Evolutionary conservation across 148 eudicot species (phyloP).

Genomic region (Suaeda aralocaspica): DNA sequence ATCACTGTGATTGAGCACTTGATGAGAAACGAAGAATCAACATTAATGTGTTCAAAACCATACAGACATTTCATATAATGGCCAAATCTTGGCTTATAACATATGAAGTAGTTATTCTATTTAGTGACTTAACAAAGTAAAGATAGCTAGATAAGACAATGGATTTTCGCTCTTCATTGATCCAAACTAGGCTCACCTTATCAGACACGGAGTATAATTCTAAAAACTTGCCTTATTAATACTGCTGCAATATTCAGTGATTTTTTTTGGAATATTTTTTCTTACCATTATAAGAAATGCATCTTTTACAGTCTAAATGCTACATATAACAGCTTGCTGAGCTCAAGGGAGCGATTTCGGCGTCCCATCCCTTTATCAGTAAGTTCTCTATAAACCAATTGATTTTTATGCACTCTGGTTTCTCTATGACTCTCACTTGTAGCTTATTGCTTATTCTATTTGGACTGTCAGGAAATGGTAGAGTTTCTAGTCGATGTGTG

Average conservation of each 20-base stretch:
- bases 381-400: conserved; percentile 21
- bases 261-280: background rate
- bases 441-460: conserved; percentile 4
- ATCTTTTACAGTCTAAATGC: conserved; percentile 50
- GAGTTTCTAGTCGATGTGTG: conserved; percentile 67
- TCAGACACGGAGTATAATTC: background rate
- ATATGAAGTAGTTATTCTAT: background rate
- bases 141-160: background rate
- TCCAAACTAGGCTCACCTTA: background rate
- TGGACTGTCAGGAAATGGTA: conserved; percentile 64
- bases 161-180: background rate
- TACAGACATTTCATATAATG: background rate
- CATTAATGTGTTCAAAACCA: background rate
- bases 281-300: conserved; percentile 8
- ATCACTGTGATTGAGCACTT: no score
- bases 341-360: conserved; percentile 43
- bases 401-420: background rate
- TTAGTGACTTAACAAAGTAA: background rate
- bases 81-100: background rate
- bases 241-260: background rate
- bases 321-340: conserved; percentile 56
- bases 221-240: background rate
- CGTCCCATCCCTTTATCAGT: conserved; percentile 67
- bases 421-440: background rate
- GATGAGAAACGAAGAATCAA: no score